Percentiles rank a stretch among this genome's conserved stretches.
Conservation (phyloP, 2,329 filamentous ascomycete species). For the Apiospora arundinis region DNA sequence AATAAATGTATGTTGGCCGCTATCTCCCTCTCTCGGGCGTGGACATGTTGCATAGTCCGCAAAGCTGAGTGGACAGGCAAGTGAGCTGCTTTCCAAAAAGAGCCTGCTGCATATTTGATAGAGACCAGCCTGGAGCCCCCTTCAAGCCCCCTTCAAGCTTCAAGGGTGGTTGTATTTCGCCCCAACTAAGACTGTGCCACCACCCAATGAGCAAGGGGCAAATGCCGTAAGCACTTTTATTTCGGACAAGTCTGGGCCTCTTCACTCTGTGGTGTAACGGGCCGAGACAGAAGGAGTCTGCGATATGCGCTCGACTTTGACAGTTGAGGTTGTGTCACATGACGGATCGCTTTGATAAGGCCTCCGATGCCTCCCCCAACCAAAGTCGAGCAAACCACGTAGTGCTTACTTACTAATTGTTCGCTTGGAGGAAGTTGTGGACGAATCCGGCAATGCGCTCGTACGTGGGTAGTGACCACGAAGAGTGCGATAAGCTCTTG, state of each 20-base stretch:
- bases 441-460: not conserved
- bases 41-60: not conserved
- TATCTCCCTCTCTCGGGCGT: not conserved
- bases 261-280: constrained; percentile 1
- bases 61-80: not conserved
- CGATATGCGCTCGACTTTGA: constrained; percentile 6
- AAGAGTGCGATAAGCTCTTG: not conserved
- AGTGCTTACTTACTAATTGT: constrained; percentile 13
- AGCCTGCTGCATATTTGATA: constrained; percentile 12
- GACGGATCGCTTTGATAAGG: not conserved
- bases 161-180: not conserved
- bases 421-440: not conserved
- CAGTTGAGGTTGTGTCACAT: constrained; percentile 6
- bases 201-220: constrained; percentile 10
- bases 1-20: constrained; percentile 10
- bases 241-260: not conserved
- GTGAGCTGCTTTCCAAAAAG: constrained; percentile 5
- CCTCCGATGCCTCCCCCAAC: not conserved
- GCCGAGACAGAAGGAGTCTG: constrained; percentile 8
- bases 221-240: constrained; percentile 13
- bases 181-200: not conserved
- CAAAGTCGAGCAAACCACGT: not conserved
- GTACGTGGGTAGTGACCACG: not conserved
- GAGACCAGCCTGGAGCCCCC: not conserved
- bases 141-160: no score